Conservation (phyloP, 1,284 basidiomycete species). For the Thelephora terrestris region DNA sequence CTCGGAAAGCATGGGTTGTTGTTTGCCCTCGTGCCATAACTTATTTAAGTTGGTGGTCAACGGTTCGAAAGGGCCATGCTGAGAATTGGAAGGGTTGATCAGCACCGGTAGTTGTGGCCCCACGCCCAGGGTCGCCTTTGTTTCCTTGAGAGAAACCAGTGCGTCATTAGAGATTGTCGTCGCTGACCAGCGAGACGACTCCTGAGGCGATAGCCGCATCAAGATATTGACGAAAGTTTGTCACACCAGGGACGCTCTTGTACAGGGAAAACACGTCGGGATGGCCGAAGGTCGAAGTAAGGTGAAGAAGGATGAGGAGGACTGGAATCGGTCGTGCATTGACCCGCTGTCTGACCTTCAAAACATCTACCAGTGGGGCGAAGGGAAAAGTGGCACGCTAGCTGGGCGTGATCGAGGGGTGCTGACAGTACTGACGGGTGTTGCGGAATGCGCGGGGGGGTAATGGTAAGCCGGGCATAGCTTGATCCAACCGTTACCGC, state of each 20-base stretch:
- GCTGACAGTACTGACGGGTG: too few species aligned
- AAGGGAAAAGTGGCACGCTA: too few species aligned
- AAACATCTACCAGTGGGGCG: too few species aligned
- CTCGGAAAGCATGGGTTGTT: neutral
- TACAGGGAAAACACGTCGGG: neutral
- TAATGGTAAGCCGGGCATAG: conserved; percentile 17
- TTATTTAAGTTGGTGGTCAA: neutral
- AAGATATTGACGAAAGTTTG: neutral
- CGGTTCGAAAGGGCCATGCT: neutral
- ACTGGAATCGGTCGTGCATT: too few species aligned
- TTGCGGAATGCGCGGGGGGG: too few species aligned
- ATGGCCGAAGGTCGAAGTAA: too few species aligned
- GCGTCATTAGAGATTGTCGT: neutral
- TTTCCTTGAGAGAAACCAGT: neutral
- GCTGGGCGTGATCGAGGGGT: too few species aligned
- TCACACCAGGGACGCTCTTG: neutral
- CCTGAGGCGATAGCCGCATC: neutral
- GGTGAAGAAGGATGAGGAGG: too few species aligned
- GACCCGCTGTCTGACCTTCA: too few species aligned
- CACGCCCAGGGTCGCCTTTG: neutral
- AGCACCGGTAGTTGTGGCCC: neutral
- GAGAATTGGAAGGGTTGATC: neutral
- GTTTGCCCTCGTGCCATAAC: neutral
- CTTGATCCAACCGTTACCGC: conserved; percentile 35
- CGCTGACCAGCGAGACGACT: neutral